Base-by-base conservation (phyloP, 768 basidiomycete species). In the Phallus indusiatus region DNA sequence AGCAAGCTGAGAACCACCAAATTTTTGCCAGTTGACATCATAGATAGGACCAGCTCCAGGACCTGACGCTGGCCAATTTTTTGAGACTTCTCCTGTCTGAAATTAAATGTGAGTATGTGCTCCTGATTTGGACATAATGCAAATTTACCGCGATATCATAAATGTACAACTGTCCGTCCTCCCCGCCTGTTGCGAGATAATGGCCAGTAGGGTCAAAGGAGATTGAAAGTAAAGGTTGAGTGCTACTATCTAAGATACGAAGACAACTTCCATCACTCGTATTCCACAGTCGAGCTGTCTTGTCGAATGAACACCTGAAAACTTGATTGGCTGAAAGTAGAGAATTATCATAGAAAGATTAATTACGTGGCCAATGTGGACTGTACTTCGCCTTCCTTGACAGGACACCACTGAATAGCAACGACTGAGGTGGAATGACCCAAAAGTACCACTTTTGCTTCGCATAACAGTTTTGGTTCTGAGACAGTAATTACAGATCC, bases 261-360 rank as follows among this genome's bases (percentile, higher is more conserved):
- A 90, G 69, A 67, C 91, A 94, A 48, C 81, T 78, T 28, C 90
- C 90, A 0, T 85, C 85, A 49, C 79, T 77, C 2, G 84, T 81
- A 69, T 94, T 86, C 92, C 92, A 95, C 33, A 95, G 63, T 47
- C 89, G 82, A 5, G 87, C 81, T 1, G 90, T 88, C 14, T 76
- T 74, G 66, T 95, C 93, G 66, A 91, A 91, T 5, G 90, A 90
- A 10, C 85, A 81, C 8, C 88, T 92, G 63, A 42, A 11, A 42
- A n/a, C 6, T 35, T 8, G 35, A 14, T n/a, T 14, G 28, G 28
- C 7, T 28, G 28, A 28, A 28, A 28, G 7, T 28, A 28, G 7
- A 7, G 28, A 28, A 28, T 28, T 28, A 28, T 28, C 18, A 37
- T n/a, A 52, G 18, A 53, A 34, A 20, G 4, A 21, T 54, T 22